Evolutionary conservation across 1,284 basidiomycete genomes (phyloP).

Genomic region (Leccinum pallidistipes): DNA sequence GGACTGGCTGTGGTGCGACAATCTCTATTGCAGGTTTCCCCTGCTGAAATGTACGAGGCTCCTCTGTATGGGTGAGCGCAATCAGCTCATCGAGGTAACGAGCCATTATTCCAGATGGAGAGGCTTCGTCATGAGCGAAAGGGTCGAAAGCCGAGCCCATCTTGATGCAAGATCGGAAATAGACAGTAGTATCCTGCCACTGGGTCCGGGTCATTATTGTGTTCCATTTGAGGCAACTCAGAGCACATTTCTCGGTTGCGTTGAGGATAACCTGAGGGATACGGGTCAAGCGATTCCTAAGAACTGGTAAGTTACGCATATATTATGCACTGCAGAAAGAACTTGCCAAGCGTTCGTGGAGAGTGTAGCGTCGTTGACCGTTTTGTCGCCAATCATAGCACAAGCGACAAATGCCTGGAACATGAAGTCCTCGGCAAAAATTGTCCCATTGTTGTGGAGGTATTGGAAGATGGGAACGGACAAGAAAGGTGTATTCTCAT

Average conservation of each 20-base stretch:
- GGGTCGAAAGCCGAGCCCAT: conserved; percentile 32
- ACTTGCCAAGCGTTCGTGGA: conserved; percentile 44
- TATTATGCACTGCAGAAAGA: neutral
- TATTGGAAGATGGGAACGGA: conserved; percentile 34
- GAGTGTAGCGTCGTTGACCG: conserved; percentile 53
- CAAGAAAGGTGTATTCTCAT: conserved; percentile 21
- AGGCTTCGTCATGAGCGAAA: conserved; percentile 22
- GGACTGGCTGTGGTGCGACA: conserved; percentile 19
- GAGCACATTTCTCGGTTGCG: conserved; percentile 30
- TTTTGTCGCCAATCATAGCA: conserved; percentile 55
- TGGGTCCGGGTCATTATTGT: conserved; percentile 24
- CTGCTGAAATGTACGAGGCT: neutral
- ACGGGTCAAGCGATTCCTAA: conserved; percentile 31
- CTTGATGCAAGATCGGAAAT: conserved; percentile 32
- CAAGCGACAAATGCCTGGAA: conserved; percentile 45
- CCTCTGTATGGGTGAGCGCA: conserved; percentile 5
- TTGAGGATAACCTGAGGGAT: conserved; percentile 33
- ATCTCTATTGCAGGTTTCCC: conserved; percentile 3
- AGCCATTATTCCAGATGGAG: conserved; percentile 21
- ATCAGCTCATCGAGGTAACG: conserved; percentile 27
- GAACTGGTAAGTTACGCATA: conserved; percentile 12
- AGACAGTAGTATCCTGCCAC: conserved; percentile 27
- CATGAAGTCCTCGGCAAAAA: conserved; percentile 35
- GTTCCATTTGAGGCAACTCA: conserved; percentile 33
- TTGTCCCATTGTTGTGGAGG: conserved; percentile 29